A percentile compares a stretch with the other conserved stretches of the same genome.
Conservation (phyloP, 345 rosid genomes). For the Eutrema japonicum region DNA sequence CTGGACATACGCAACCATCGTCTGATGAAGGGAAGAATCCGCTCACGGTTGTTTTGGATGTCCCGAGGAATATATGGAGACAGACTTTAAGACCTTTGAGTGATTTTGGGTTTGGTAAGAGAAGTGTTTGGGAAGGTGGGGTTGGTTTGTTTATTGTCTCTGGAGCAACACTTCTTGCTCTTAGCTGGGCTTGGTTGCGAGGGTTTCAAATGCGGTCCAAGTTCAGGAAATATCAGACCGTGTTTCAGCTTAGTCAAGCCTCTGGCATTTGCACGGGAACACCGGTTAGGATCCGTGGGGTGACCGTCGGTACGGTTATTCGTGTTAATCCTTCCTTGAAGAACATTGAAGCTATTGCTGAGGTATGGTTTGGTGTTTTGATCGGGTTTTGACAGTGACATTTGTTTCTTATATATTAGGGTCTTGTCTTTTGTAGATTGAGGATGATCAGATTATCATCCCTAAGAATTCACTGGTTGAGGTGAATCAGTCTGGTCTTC, state of each 20-base stretch:
- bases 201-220: constrained; percentile 80
- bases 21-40: constrained; percentile 57
- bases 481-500: constrained; percentile 98
- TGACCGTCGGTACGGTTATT: constrained; percentile 83
- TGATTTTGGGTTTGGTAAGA: constrained; percentile 92
- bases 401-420: background rate
- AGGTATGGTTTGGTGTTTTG: constrained; percentile 55
- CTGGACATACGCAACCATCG: constrained; percentile 53
- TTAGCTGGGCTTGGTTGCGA: constrained; percentile 89
- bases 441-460: constrained; percentile 91
- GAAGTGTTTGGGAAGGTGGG: constrained; percentile 98
- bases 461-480: constrained; percentile 88
- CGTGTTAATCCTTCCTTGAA: constrained; percentile 88
- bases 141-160: constrained; percentile 95
- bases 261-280: constrained; percentile 92
- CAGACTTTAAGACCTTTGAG: constrained; percentile 78
- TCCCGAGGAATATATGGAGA: constrained; percentile 76
- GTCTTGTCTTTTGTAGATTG: constrained; percentile 55
- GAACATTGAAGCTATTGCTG: constrained; percentile 90
- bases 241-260: constrained; percentile 83
- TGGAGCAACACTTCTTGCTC: constrained; percentile 80
- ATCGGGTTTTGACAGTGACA: constrained; percentile 4
- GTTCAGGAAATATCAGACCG: constrained; percentile 84
- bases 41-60: constrained; percentile 66
- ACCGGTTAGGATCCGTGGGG: constrained; percentile 96